Base-by-base conservation (phyloP, 2,329 filamentous ascomycete genomes). In the Paecilomyces formosus region DNA sequence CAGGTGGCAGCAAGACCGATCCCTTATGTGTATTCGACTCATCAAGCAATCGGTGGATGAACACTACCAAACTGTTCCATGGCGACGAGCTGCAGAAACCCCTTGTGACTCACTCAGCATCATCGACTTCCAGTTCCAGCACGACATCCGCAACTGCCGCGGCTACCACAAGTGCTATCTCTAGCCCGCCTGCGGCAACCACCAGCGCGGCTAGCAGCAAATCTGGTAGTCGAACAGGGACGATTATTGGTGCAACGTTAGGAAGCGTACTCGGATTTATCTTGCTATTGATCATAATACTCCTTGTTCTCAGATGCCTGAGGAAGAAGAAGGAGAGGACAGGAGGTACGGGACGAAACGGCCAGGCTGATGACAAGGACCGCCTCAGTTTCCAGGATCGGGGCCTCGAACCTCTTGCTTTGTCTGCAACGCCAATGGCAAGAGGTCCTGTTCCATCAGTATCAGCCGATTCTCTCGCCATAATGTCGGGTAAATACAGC, bases 261-360 rank as follows among this genome's bases (percentile, higher is more conserved):
- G 92, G 92, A 12, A 86, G 87, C n/a, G 85, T 96, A 22, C 83
- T 89, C 56, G 91, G 89, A 18, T 78, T 91, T 56, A 85, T 88
- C 21, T 75, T 85, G 0, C 70, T 96, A 6, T 77, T 95, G n/a
- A 80, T 89, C 26, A 71, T 89, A 1, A 70, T 91, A n/a, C 80
- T 97, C 21, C 78, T 94, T 55, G 79, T 88, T 28, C 75, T 92
- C 24, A 81, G 84, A 68, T 83, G 82, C 63, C 81, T 81, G 60
- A 80, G 82, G 64, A 85, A 83, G 70, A 81, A 82, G 65, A 82
- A 78, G 54, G 59, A 65, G 51, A 61, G 62, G 57, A 75, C 78
- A 55, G 80, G 81, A 57, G 69, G 74, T 45, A 81, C 83, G 60
- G 75, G 73, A 15, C 79, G 58, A n/a, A 54, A 77, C 73, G 64